Evolutionary conservation across 1,284 basidiomycete species (phyloP).

Genomic region (Exsudoporus floridanus): DNA sequence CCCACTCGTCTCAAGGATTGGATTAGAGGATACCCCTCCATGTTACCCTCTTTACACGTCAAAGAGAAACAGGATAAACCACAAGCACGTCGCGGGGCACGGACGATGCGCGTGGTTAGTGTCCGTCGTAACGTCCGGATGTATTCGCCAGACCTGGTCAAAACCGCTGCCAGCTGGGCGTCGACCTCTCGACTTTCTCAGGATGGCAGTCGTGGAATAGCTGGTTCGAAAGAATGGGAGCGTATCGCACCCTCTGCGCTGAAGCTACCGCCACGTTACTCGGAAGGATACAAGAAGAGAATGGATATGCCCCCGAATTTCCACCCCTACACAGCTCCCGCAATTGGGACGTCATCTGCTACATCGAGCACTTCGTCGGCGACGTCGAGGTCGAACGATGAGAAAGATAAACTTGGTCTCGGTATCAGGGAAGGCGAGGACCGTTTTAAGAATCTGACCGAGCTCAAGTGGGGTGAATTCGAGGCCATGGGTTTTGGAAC

Average conservation of each 20-base stretch:
- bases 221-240: slow-evolving; percentile 69
- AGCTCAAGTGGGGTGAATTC: slow-evolving; percentile 87
- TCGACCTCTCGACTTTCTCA: slow-evolving; percentile 34
- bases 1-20: slow-evolving; percentile 80
- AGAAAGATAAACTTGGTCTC: slow-evolving; percentile 25
- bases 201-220: slow-evolving; percentile 43
- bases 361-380: slow-evolving; percentile 31
- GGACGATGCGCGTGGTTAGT: slow-evolving; percentile 68
- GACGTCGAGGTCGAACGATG: slow-evolving; percentile 33
- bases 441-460: slow-evolving; percentile 75
- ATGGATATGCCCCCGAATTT: slow-evolving; percentile 63
- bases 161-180: slow-evolving; percentile 72
- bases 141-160: slow-evolving; percentile 79
- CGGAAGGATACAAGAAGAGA: slow-evolving; percentile 68
- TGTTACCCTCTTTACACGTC: slow-evolving; percentile 46
- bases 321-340: slow-evolving; percentile 48
- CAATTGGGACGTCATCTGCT: slow-evolving; percentile 26
- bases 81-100: slow-evolving; percentile 68
- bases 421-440: slow-evolving; percentile 51
- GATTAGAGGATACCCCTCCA: slow-evolving; percentile 81
- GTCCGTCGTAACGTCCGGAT: slow-evolving; percentile 78
- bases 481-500: slow-evolving; percentile 76
- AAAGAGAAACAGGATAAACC: slow-evolving; percentile 45
- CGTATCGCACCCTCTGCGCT: slow-evolving; percentile 61
- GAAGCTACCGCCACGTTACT: slow-evolving; percentile 57